Evolutionary conservation across 805 yeast species (phyloP).

Genomic region (Pichia insulana): DNA sequence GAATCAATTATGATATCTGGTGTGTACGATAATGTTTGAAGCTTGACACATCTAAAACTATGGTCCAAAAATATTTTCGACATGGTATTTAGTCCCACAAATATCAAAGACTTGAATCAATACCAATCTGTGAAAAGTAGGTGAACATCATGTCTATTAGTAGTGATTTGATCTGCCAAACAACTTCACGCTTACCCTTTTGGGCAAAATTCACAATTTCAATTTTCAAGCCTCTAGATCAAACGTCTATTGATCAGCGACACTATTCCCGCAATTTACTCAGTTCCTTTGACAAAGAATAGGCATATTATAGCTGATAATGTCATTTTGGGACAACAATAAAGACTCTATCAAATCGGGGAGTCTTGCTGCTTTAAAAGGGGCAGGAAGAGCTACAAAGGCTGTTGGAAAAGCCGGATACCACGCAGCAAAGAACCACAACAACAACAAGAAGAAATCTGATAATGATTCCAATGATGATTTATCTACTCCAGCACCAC

Average conservation of each 20-base stretch:
- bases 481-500: conserved; percentile 10
- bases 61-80: conserved; percentile 23
- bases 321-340: conserved; percentile 43
- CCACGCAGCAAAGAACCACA: conserved; percentile 37
- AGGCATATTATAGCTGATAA: conserved; percentile 12
- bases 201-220: no score
- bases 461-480: not conserved
- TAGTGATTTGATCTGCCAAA: no score
- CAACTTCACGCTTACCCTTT: no score
- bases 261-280: no score
- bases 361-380: conserved; percentile 39
- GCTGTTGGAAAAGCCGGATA: conserved; percentile 40
- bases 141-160: no score
- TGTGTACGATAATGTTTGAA: conserved; percentile 33
- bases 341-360: conserved; percentile 44
- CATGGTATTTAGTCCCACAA: conserved; percentile 17
- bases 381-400: conserved; percentile 43
- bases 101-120: no score
- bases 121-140: no score
- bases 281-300: no score
- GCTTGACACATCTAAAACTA: conserved; percentile 12
- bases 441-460: conserved; percentile 16
- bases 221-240: no score
- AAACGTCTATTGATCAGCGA: no score
- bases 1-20: conserved; percentile 31